Conservation (phyloP, 2,329 filamentous ascomycete species). For the Delphinella strobiligena region DNA sequence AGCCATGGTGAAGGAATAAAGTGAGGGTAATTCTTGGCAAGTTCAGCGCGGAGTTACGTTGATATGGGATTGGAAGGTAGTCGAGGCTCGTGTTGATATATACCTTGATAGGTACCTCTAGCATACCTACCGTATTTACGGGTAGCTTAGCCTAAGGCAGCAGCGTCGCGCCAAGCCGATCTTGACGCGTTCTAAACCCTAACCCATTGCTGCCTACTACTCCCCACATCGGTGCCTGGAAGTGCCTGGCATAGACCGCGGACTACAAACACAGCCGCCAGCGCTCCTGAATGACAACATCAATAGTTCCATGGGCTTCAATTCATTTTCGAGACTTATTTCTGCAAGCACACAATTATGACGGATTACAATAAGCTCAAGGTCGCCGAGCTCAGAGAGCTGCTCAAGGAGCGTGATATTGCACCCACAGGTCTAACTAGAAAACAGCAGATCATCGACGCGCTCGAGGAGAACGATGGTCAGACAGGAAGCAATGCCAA, state of each 20-base stretch:
- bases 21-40: no score
- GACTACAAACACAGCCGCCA: no score
- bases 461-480: slow-evolving; percentile 20
- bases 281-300: neutral
- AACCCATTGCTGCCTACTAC: slow-evolving; percentile 5
- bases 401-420: slow-evolving; percentile 28
- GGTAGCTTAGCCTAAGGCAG: slow-evolving; percentile 1
- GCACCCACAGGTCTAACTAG: slow-evolving; percentile 27
- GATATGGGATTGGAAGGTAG: no score
- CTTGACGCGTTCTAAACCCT: slow-evolving; percentile 2
- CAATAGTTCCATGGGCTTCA: no score
- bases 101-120: no score
- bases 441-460: slow-evolving; percentile 30
- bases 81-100: no score
- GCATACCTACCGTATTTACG: no score
- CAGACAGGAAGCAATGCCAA: slow-evolving; percentile 1
- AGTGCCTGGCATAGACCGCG: no score
- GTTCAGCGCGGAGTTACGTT: no score
- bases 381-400: slow-evolving; percentile 26
- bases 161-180: slow-evolving; percentile 4
- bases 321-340: no score
- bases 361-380: slow-evolving; percentile 29
- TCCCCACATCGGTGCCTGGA: neutral
- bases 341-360: neutral
- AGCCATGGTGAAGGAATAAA: no score